phyloP scores from a whole-genome alignment of 495 filamentous ascomycete genomes.

The Podospora pseudocomata region DNA sequence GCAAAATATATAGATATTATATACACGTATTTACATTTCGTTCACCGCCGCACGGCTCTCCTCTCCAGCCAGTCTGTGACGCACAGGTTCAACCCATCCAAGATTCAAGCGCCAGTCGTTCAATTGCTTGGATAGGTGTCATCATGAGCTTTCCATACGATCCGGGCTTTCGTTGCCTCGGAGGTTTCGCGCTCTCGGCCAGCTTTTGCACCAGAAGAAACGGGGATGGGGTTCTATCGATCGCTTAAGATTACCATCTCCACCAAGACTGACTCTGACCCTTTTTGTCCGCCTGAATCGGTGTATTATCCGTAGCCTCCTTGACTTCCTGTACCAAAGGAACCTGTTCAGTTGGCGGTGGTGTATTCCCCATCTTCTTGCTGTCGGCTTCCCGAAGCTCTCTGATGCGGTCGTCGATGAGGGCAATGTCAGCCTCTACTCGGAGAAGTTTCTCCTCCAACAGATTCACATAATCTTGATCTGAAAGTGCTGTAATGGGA shows the following conservation, averaged over 20 bases:
- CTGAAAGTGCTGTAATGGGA: slow-evolving; percentile 69
- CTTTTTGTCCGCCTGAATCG: background rate
- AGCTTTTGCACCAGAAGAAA: background rate
- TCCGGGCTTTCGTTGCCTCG: background rate
- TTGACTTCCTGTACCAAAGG: no score
- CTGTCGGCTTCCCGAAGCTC: slow-evolving; percentile 39
- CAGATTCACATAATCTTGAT: slow-evolving; percentile 74
- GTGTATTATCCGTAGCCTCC: background rate
- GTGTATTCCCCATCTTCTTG: background rate
- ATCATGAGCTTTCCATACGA: background rate
- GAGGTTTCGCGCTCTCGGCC: background rate
- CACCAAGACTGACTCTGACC: background rate
- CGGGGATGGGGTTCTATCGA: background rate
- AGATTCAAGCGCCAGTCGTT: background rate
- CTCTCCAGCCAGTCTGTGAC: background rate
- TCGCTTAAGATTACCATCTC: slow-evolving; percentile 9
- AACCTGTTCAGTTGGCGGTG: background rate
- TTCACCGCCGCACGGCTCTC: background rate
- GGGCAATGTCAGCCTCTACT: slow-evolving; percentile 78
- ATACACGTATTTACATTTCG: background rate
- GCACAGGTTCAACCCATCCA: background rate
- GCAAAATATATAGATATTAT: background rate
- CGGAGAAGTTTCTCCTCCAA: slow-evolving; percentile 72
- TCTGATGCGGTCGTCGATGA: slow-evolving; percentile 81
- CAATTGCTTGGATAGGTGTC: background rate